Conservation (phyloP, 306 rosid species). For the Cicer judaicum region DNA sequence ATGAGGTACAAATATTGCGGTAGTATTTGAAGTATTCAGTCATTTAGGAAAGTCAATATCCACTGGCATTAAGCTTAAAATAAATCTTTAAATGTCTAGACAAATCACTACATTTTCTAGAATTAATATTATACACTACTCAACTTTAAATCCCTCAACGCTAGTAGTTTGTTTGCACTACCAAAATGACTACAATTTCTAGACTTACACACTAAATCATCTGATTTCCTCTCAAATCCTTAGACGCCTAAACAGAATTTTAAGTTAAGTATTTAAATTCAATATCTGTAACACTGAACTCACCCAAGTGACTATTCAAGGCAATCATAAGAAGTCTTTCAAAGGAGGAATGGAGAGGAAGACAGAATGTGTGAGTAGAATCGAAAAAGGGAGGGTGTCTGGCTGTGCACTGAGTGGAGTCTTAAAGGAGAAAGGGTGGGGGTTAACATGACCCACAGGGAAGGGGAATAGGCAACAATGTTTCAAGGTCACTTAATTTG, state of each 20-base stretch:
- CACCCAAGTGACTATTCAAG: not conserved
- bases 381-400: not conserved
- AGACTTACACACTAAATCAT: not conserved
- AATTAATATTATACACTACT: not conserved
- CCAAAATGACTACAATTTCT: not conserved
- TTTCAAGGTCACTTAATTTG: not conserved
- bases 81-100: not conserved
- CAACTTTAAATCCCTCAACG: not conserved
- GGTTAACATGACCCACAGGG: not conserved
- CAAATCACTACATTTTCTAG: not conserved
- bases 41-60: not conserved
- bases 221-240: slow-evolving; percentile 13
- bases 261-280: not conserved
- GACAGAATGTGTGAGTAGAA: not conserved
- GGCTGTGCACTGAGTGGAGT: not conserved
- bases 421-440: not conserved
- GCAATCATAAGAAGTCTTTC: not conserved
- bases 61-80: not conserved
- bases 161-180: not conserved
- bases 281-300: not conserved
- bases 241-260: not conserved
- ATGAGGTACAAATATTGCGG: not conserved
- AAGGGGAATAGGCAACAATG: not conserved
- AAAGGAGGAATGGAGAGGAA: not conserved
- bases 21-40: not conserved